Evolutionary conservation across 179 eudicot species (phyloP), one percentile per base, ranked within the genome.

Genomic region (Heliamphora pulchella): DNA sequence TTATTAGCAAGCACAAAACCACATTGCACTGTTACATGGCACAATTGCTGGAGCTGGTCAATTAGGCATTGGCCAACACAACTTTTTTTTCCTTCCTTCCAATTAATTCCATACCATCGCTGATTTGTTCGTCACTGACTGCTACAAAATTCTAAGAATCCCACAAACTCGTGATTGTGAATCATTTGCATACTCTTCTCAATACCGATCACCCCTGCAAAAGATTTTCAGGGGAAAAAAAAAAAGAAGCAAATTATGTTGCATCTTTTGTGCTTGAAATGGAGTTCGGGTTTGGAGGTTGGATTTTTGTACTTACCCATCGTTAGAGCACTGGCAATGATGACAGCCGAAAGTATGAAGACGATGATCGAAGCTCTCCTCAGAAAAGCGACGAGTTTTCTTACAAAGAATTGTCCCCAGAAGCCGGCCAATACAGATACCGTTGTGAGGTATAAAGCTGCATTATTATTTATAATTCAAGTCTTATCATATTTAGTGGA

Each of bases 321-420:
- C 13, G 88, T 91, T 43, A 96, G 46, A 81, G 99, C 98, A 78
- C 99, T 96, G 20, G 98, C 93, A 65, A 94, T 91, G 82, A 96
- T 96, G 76, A 96, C 99, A n/a, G 85, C 96, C 2, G 98, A 91
- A 70, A 94, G 97, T 76, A 96, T 90, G 87, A 96, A 96, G 55
- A 96, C 94, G 54, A 96, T 96, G 81, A 96, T 43, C 4, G 99
- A 96, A 81, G 93, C 99, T 81, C 99, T 84, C 85, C 77, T 84
- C 13, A 94, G 87, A 67, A 92, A 85, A 55, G 97, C 87, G 50
- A 96, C 81, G 8, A 94, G 85, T 79, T 91, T 96, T 80, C 99
- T 84, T 17, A 96, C 86, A 74, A 92, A 87, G 82, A 85, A 92
- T 85, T 96, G 99, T 74, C 99, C 98, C 98, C 98, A 96, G 73